Conservation (phyloP, 2,329 filamentous ascomycete genomes). For the Calonectria naviculata region DNA sequence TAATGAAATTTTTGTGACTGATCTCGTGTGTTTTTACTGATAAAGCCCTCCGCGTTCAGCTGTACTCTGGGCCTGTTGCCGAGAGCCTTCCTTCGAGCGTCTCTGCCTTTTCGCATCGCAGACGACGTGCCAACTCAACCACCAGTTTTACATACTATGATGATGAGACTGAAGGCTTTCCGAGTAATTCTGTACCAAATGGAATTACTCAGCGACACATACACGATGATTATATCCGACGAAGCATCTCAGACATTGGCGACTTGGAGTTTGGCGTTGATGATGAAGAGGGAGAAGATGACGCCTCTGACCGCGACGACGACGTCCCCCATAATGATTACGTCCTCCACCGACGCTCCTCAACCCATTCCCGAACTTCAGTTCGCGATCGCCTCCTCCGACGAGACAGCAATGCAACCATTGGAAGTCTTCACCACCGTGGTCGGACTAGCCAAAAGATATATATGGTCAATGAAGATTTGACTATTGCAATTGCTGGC, state of each 20-base stretch:
- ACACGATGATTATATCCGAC: slow-evolving; percentile 40
- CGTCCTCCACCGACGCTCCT: slow-evolving; percentile 70
- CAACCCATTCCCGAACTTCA: slow-evolving; percentile 66
- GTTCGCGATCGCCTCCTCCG: slow-evolving; percentile 75
- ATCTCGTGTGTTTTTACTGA: slow-evolving; percentile 25
- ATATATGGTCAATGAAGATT: slow-evolving; percentile 91
- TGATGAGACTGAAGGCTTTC: slow-evolving; percentile 62
- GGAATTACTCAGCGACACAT: slow-evolving; percentile 39
- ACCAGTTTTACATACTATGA: slow-evolving; percentile 93
- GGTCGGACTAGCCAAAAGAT: slow-evolving; percentile 86
- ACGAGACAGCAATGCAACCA: slow-evolving; percentile 76
- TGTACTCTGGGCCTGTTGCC: slow-evolving; percentile 92
- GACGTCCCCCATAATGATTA: slow-evolving; percentile 58
- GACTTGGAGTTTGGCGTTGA: slow-evolving; percentile 53
- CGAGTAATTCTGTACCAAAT: slow-evolving; percentile 40
- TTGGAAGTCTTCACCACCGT: slow-evolving; percentile 70
- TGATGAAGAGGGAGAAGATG: slow-evolving; percentile 53
- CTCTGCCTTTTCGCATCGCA: slow-evolving; percentile 90
- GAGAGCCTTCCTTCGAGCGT: slow-evolving; percentile 96
- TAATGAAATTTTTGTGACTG: slow-evolving; percentile 47
- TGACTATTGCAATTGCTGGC: slow-evolving; percentile 93
- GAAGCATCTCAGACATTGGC: slow-evolving; percentile 51
- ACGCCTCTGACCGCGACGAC: slow-evolving; percentile 54
- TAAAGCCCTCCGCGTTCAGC: slow-evolving; percentile 49
- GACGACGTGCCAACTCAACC: slow-evolving; percentile 83